Evolutionary conservation across 1,284 basidiomycete genomes (phyloP).

Genomic region (Ceratobasidium sp.): DNA sequence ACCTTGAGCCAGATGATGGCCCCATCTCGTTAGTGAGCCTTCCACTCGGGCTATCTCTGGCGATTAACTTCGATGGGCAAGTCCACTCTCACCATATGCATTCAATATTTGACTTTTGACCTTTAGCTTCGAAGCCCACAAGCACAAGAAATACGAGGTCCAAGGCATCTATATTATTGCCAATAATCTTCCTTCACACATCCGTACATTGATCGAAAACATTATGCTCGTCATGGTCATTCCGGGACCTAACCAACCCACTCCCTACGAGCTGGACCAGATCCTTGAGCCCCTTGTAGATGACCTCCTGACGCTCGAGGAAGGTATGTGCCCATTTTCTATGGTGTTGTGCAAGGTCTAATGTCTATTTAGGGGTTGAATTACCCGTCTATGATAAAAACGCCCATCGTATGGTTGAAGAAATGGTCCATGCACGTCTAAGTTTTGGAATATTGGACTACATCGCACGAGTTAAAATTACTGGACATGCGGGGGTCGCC

Average conservation of each 20-base stretch:
- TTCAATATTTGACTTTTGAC: background rate
- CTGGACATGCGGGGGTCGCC: no score
- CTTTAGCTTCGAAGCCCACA: slow-evolving; percentile 25
- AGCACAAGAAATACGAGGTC: slow-evolving; percentile 16
- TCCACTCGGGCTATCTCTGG: slow-evolving; percentile 3
- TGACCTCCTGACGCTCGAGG: slow-evolving; percentile 10
- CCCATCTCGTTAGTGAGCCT: slow-evolving; percentile 19
- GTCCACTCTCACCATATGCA: background rate
- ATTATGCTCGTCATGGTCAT: slow-evolving; percentile 9
- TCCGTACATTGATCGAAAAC: slow-evolving; percentile 14
- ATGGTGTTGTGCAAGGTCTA: background rate
- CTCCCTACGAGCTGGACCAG: slow-evolving; percentile 9
- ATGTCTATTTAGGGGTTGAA: background rate
- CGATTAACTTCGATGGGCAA: slow-evolving; percentile 24
- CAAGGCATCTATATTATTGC: slow-evolving; percentile 19
- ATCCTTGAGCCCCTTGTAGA: slow-evolving; percentile 16
- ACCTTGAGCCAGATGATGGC: background rate
- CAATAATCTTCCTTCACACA: slow-evolving; percentile 26
- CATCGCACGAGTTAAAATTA: no score
- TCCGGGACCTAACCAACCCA: slow-evolving; percentile 30
- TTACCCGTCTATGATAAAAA: no score
- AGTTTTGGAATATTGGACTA: no score
- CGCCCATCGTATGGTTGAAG: no score
- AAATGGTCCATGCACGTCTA: no score
- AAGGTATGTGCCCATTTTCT: slow-evolving; percentile 2